Conservation (phyloP, 345 rosid genomes). For the Bruguiera sexangula region DNA sequence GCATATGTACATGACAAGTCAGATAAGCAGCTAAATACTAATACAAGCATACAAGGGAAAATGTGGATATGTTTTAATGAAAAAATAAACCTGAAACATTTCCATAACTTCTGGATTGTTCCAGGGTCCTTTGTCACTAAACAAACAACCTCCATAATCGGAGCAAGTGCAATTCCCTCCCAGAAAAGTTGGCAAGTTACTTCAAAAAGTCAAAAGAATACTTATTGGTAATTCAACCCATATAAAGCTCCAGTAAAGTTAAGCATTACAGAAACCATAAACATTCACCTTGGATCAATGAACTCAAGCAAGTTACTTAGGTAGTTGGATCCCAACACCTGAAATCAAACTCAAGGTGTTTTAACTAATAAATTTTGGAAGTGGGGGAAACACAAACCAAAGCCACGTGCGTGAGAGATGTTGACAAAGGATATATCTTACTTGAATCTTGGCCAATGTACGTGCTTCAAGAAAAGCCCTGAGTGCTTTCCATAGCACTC, state of each 20-base stretch:
- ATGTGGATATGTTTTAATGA: background rate
- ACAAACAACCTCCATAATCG: conserved; percentile 56
- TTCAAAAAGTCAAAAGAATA: conserved; percentile 18
- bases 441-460: conserved; percentile 54
- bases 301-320: conserved; percentile 36
- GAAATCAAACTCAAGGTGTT: conserved; percentile 13
- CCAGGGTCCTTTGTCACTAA: conserved; percentile 68
- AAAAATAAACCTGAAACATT: conserved; percentile 44
- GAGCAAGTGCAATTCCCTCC: conserved; percentile 64
- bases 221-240: background rate
- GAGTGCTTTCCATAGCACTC: conserved; percentile 57
- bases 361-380: no score
- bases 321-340: conserved; percentile 54
- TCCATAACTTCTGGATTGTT: conserved; percentile 50
- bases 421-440: conserved; percentile 14
- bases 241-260: background rate
- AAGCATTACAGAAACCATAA: background rate
- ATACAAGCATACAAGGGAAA: background rate
- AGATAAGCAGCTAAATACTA: background rate
- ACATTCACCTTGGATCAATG: conserved; percentile 44
- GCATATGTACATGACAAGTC: background rate
- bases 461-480: conserved; percentile 51
- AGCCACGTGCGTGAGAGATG: background rate
- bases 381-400: background rate
- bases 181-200: conserved; percentile 56